phyloP scores from a whole-genome alignment of 2,329 filamentous ascomycete species.

The Phyllosticta citriasiana region DNA sequence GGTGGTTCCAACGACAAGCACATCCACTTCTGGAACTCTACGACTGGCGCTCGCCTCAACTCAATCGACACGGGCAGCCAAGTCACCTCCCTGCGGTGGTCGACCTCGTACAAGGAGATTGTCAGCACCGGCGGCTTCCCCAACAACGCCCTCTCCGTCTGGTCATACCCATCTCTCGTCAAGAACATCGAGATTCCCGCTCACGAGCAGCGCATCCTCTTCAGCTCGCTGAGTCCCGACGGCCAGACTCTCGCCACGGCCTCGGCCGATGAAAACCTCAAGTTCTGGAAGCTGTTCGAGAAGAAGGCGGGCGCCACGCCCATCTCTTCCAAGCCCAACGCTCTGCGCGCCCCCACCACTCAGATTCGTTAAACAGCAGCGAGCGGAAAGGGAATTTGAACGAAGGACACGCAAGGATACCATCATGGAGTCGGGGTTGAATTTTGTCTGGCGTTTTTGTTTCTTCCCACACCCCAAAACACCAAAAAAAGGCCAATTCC shows the following conservation, averaged over 20 bases:
- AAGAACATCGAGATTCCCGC: conserved; percentile 97
- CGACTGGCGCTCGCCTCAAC: conserved; percentile 93
- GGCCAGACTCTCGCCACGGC: conserved; percentile 97
- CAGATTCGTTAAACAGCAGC: conserved; percentile 7
- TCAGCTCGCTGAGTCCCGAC: conserved; percentile 94
- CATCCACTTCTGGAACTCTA: conserved; percentile 99
- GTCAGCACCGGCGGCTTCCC: conserved; percentile 96
- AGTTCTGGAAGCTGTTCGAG: conserved; percentile 99
- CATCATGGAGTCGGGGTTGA: too few relatives aligned
- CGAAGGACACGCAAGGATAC: too few relatives aligned
- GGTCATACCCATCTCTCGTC: conserved; percentile 95
- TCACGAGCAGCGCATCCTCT: conserved; percentile 90
- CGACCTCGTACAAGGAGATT: conserved; percentile 93
- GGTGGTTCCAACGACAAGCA: conserved; percentile 94
- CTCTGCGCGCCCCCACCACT: conserved; percentile 4
- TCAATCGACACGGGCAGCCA: conserved; percentile 98
- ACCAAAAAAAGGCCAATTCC: too few relatives aligned
- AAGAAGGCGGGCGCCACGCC: conserved; percentile 65
- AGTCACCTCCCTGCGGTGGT: conserved; percentile 94
- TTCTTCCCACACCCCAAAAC: too few relatives aligned
- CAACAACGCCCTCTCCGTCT: conserved; percentile 98
- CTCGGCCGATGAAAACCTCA: conserved; percentile 89
- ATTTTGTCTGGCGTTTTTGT: too few relatives aligned
- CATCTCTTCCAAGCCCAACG: conserved; percentile 4
- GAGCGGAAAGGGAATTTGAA: too few relatives aligned